phyloP scores from a whole-genome alignment of 2,329 filamentous ascomycete species.

The Colletotrichum sojae region DNA sequence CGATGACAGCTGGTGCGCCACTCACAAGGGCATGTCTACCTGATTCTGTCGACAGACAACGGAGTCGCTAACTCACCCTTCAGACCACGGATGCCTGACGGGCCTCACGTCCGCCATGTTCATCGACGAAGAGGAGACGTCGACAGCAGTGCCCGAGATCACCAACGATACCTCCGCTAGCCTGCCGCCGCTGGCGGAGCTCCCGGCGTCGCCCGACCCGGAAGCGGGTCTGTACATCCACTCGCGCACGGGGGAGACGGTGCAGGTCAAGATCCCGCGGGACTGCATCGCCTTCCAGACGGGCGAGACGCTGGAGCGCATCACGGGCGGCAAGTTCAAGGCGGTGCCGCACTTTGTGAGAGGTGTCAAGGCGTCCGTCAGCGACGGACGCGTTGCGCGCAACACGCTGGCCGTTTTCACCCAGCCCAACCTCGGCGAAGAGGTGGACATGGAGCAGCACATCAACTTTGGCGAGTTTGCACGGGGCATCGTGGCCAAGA shows the following conservation, averaged over 20 bases:
- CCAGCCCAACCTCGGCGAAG: conserved; percentile 90
- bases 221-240: conserved; percentile 94
- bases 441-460: conserved; percentile 77
- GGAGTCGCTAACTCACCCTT: background rate
- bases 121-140: conserved; percentile 78
- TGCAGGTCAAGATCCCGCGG: conserved; percentile 92
- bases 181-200: conserved; percentile 74
- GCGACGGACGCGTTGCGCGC: conserved; percentile 72
- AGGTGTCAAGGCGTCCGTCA: conserved; percentile 73
- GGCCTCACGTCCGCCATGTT: conserved; percentile 97
- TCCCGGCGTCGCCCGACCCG: conserved; percentile 83
- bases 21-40: conserved; percentile 60
- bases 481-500: conserved; percentile 70
- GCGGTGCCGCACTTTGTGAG: conserved; percentile 97
- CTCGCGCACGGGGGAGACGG: conserved; percentile 83
- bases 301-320: conserved; percentile 90
- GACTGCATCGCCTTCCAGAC: conserved; percentile 98
- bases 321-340: conserved; percentile 91
- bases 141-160: conserved; percentile 52
- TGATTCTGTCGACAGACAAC: background rate
- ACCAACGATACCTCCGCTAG: conserved; percentile 46
- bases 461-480: conserved; percentile 85
- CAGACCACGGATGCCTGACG: conserved; percentile 89
- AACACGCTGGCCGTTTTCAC: conserved; percentile 98
- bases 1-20: conserved; percentile 95